These are phyloP conservation scores for Rhypophila decipiens DNA, from an alignment of 495 filamentous ascomycete genomes.

Conservation along the genomic window DNA sequence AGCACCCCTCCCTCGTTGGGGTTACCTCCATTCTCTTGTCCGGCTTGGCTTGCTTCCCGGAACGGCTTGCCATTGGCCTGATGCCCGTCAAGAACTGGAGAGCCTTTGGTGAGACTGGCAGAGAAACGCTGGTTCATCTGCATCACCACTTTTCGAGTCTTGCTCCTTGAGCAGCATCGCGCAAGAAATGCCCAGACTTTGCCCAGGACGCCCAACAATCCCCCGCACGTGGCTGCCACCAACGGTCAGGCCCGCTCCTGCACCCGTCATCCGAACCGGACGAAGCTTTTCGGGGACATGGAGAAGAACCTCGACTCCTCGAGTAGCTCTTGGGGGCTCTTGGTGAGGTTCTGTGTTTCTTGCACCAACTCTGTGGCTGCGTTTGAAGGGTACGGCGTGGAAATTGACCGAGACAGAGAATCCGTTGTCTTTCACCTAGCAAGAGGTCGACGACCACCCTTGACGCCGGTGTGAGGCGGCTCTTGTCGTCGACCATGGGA, in stretches of 20 bases:
- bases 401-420: too few relatives aligned
- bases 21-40: conserved; percentile 18
- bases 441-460: too few relatives aligned
- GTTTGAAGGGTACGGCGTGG: too few relatives aligned
- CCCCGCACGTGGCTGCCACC: conserved; percentile 28
- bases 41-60: conserved; percentile 21
- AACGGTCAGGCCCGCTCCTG: conserved; percentile 2
- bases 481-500: too few relatives aligned
- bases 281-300: conserved; percentile 27
- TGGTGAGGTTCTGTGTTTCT: too few relatives aligned
- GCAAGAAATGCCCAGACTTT: conserved; percentile 3
- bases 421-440: too few relatives aligned
- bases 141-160: not conserved
- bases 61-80: not conserved
- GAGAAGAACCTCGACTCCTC: conserved; percentile 19
- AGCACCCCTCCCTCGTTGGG: too few relatives aligned
- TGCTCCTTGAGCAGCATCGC: conserved; percentile 2
- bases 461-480: too few relatives aligned
- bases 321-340: not conserved
- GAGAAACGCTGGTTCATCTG: not conserved
- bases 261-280: conserved; percentile 17
- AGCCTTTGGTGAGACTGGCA: too few relatives aligned
- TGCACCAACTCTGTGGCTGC: conserved; percentile 1
- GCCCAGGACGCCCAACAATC: conserved; percentile 5
- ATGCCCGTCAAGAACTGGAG: too few relatives aligned